A percentile compares a stretch with the other conserved stretches of the same genome.
Evolutionary conservation across 2,329 filamentous ascomycete species (phyloP).

Genomic region (Colletotrichum sublineola): DNA sequence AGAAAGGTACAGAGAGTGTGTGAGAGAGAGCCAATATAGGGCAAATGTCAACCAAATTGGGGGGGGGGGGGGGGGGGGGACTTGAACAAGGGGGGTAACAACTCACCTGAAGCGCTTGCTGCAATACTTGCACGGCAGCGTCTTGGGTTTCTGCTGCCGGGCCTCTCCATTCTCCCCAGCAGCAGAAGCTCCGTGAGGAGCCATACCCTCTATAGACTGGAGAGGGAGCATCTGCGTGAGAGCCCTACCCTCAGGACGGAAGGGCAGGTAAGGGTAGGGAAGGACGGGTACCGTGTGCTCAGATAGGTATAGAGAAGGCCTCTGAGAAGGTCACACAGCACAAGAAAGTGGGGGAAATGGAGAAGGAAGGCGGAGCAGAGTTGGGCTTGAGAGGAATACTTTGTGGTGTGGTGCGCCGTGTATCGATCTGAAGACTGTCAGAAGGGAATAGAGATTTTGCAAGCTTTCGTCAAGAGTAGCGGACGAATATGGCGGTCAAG

Average conservation of each 20-base stretch:
- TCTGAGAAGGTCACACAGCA: conserved; percentile 51
- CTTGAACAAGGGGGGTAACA: conserved; percentile 33
- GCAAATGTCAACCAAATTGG: conserved; percentile 39
- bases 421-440: conserved; percentile 30
- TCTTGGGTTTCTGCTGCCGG: conserved; percentile 72
- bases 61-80: conserved; percentile 21
- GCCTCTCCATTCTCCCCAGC: conserved; percentile 63
- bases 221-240: conserved; percentile 64
- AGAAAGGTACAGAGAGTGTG: conserved; percentile 44
- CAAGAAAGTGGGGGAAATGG: conserved; percentile 47
- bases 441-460: conserved; percentile 14
- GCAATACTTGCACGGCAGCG: conserved; percentile 73
- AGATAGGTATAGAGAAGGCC: conserved; percentile 44
- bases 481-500: conserved; percentile 5
- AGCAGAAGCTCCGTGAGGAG: conserved; percentile 48
- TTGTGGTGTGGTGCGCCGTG: conserved; percentile 40
- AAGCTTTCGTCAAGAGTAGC: conserved; percentile 12
- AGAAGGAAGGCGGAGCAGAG: conserved; percentile 38
- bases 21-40: conserved; percentile 33
- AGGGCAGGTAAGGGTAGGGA: conserved; percentile 22
- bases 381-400: conserved; percentile 33
- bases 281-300: conserved; percentile 45
- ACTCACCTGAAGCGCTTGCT: conserved; percentile 73
- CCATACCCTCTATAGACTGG: conserved; percentile 64
- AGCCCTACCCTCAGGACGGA: conserved; percentile 22